Evolutionary conservation across 306 rosid species (phyloP), one percentile per base, ranked within the genome.

Genomic region (Rosa rugosa): DNA sequence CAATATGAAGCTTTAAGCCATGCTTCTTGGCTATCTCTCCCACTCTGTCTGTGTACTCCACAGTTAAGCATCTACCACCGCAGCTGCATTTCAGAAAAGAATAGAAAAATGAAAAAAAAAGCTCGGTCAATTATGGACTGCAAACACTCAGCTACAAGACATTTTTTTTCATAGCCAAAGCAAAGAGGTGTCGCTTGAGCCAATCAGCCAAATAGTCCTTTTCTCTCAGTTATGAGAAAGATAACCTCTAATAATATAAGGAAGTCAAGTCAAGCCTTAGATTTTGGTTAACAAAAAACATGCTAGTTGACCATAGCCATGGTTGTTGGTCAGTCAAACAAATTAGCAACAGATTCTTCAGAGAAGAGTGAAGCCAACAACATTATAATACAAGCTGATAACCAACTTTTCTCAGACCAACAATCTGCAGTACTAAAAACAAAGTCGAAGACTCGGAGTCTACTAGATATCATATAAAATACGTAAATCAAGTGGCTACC

Each of bases 1-100:
- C 98, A 69, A 95, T 90, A 80, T 92, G 99, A 91, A 95, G 98
- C 87, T 90, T 90, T 83, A 92, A 71, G 56, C 96, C 99, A 60
- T 95, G 94, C 84, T 87, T 86, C 91, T 86, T 89, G 53, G 99
- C 97, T 71, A 95, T 45, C 72, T 91, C 95, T 73, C 99, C 98
- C 76, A 95, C 97, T 76, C 81, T 84, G 84, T 95, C 94, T 16
- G 87, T 91, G 74, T 95, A 95, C 76, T 92, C 99, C 68, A 59
- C 96, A 7, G 98, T 85, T 34, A 95, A 88, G 79, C 97, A 91
- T 87, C 86, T 84, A 46, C 99, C 98, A n/a, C 98, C 99, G 67
- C 85, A 83, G 88, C 99, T 92, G 90, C 89, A 86, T 80, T 75
- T 62, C 49, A 20, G 22, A 17, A 31, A 51, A 44, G 5, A 8